Evolutionary conservation across 1,139 yeast genomes (phyloP), one percentile per base, ranked within the genome.

Genomic region (Blastobotrys raffinosifermentans): DNA sequence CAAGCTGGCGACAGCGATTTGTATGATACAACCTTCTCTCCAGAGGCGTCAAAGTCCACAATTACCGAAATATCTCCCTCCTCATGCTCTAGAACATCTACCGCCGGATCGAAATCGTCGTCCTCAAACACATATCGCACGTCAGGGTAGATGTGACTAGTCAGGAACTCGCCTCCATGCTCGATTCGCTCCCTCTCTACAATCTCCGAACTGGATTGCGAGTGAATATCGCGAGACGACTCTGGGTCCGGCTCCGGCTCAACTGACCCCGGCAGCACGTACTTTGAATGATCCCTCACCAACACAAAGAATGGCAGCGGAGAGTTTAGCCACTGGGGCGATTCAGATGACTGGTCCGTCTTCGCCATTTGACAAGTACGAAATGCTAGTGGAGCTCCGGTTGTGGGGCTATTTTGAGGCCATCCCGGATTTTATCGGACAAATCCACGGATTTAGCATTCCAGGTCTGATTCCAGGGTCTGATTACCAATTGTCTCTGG

Each of bases 111-210:
- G 39, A 61, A 60, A 37, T 52, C 57, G 47, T 64, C 69, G 44
- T 64, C 68, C 1, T 49, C 46, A 40, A 63, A 64, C 8, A 64
- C 55, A 37, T 61, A 63, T 37, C 58, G 60, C 7, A 64, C 60
- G 31, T 60, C 63, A 2, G 66, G 66, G 40, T 62, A 61, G 19
- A 56, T 19, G 11, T 25, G 17, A 18, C 13, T 36, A 21, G 33
- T 17, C 14, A 32, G 17, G 4, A 19, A 23, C 14, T 10, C 27
- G n/a, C 19, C 20, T n/a, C 11, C 29, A 8, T 15, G 11, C 27
- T 26, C 25, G 34, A 29, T 35, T 21, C 22, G 17, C 17, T 26
- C 26, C 11, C 35, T 26, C 17, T 25, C 34, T n/a, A 26, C 32
- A 6, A 26, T 8, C 20, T 19, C 22, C 11, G 37, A 23, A 31